Evolutionary conservation across 2,329 filamentous ascomycete genomes (phyloP), one percentile per base, ranked within the genome.

Genomic region (Penicillium frequentans): DNA sequence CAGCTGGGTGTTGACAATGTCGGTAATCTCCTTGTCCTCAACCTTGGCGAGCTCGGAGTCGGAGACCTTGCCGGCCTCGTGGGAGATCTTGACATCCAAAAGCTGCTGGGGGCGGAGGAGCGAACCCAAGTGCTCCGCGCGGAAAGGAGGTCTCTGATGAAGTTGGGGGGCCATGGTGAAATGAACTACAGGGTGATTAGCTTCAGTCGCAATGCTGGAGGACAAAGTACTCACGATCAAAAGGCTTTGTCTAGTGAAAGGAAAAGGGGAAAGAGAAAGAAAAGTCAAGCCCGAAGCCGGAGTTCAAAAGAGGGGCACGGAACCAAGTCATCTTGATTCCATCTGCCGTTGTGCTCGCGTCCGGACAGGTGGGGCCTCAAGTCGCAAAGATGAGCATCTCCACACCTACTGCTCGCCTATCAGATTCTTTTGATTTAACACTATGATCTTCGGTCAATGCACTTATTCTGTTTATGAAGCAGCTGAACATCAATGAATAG

Each of bases 71-170:
- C 84, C 84, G 54, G 84, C 82, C 61, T 87, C 79, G 57, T 81
- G 73, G 69, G 82, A 71, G 62, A 81, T 77, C 73, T 88, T 81
- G 48, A 83, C 83, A 47, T 84, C 78, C 14, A 89, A 79, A 26
- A 91, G 81, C 51, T 82, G 75, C 52, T 84, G 73, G 1, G 88
- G 87, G 31, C 88, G 86, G 56, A 90, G 82, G 31, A 91, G 79
- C 14, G 87, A 90, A 49, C 88, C 88, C 59, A 90, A 82, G 63
- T 91, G 88, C 75, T 91, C 88, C 58, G 87, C 87, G 69, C 89
- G 83, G 75, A 89, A 90, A 49, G 86, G 87, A 43, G 85, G 83
- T 58, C 76, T 73, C 60, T 75, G 75, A 59, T 70, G 76, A 48
- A 73, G 65, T 59, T 67, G 64, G 58, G 64, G 61, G 43, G 67